Evolutionary conservation across 148 eudicot genomes (phyloP), one percentile per base, ranked within the genome.

Genomic region (Cornus florida): DNA sequence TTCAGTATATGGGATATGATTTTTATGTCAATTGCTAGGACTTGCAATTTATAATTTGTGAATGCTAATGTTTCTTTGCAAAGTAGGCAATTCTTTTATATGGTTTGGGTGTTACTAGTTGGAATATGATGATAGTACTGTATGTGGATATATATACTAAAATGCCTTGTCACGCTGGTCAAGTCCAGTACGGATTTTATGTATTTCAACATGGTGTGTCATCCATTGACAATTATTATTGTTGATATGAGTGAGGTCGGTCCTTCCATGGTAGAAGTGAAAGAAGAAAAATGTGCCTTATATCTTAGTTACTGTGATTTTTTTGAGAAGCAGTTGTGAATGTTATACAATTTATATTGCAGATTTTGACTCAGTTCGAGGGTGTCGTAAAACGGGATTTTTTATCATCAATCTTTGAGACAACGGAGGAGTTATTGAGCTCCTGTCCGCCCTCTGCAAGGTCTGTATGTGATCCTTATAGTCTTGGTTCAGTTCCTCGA

Each of bases 291-390:
- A 43, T 43, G 48, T 9, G 48, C 10, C 48, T 43, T 43, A 8
- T 43, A 4, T 43, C 48, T 43, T 43, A 43, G 48, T 43, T 43
- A 5, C 48, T 41, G n/a, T 33, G 59, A 20, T 39, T 66, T 71
- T 8, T 39, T 19, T 66, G 12, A 17, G 24, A 38, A 12, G 35
- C 48, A 43, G 5, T 32, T 31, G 53, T 75, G 13, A 76, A 46
- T 73, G 46, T 62, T 71, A 35, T 17, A 48, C 28, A 59, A n/a
- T 11, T 68, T 33, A 28, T 28, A 24, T 28, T 81, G 80, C 89
- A 89, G 91, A 41, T 77, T 78, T 74, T 89, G 77, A 89, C 86
- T 41, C 86, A 83, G 82, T 80, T 87, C 57, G 92, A 89, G 69
- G 79, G 82, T 60, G 82, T 56, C 66, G 57, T 89, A 68, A 87